Percentiles rank a stretch among this genome's conserved stretches.
These are phyloP conservation scores for Fraxinus cuspidata DNA, from an alignment of 257 asterid genomes.

Conservation along the genomic window DNA sequence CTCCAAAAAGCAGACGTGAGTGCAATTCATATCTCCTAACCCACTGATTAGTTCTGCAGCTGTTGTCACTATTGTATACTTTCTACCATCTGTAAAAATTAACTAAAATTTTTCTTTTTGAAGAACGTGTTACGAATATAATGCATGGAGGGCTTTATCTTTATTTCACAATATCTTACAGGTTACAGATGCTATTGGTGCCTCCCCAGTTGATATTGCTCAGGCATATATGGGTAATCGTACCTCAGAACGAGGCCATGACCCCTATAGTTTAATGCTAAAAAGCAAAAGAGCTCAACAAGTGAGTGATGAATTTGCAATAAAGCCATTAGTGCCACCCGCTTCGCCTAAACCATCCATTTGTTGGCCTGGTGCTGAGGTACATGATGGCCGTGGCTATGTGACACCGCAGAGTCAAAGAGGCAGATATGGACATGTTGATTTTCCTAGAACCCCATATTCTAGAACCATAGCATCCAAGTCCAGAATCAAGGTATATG, in stretches of 20 bases:
- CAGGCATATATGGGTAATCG: slow-evolving; percentile 91
- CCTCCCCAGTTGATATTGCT: slow-evolving; percentile 90
- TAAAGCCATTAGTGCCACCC: slow-evolving; percentile 50
- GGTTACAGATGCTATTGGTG: slow-evolving; percentile 65
- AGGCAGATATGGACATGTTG: slow-evolving; percentile 54
- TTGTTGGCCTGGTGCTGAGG: slow-evolving; percentile 83
- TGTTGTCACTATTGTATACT: neutral
- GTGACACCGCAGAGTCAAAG: slow-evolving; percentile 72
- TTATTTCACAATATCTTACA: slow-evolving; percentile 36
- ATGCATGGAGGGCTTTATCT: neutral
- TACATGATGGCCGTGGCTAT: slow-evolving; percentile 53
- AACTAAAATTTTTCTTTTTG: neutral
- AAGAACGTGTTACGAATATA: neutral
- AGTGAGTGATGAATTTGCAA: slow-evolving; percentile 37
- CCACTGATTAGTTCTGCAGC: neutral
- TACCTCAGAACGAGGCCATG: slow-evolving; percentile 50
- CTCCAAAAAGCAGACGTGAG: neutral
- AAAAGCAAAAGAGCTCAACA: slow-evolving; percentile 42
- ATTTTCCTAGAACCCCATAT: slow-evolving; percentile 86
- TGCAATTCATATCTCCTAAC: neutral
- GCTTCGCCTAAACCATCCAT: slow-evolving; percentile 63
- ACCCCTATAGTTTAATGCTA: slow-evolving; percentile 31
- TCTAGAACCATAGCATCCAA: slow-evolving; percentile 66
- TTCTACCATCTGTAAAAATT: neutral
- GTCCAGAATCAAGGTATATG: slow-evolving; percentile 62